Evolutionary conservation across 371 early-diverging fungal genomes (phyloP).

Genomic region (Mortierella sp.): DNA sequence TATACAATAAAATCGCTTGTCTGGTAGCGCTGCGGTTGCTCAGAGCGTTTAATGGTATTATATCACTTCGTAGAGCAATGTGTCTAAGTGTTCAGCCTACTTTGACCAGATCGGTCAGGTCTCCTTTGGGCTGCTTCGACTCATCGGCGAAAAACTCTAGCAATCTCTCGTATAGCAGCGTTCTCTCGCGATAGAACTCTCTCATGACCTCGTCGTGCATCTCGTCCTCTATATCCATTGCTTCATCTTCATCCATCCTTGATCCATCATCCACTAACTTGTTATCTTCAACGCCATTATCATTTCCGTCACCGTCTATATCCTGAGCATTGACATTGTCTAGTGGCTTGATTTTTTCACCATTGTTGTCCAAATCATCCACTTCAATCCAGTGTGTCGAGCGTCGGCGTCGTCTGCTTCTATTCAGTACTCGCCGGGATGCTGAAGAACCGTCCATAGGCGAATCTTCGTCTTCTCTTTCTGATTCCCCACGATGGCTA

Average conservation of each 20-base stretch:
- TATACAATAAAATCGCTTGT: too few species aligned
- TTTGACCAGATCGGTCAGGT: slow-evolving; percentile 78
- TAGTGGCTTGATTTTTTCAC: slow-evolving; percentile 11
- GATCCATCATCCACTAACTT: slow-evolving; percentile 1
- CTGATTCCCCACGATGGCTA: slow-evolving; percentile 7
- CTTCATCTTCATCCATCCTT: slow-evolving; percentile 23
- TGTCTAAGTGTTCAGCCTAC: slow-evolving; percentile 40
- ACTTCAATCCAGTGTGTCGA: not conserved
- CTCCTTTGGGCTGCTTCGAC: slow-evolving; percentile 85
- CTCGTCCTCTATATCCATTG: slow-evolving; percentile 12
- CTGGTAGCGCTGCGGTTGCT: too few species aligned
- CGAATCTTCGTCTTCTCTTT: slow-evolving; percentile 17
- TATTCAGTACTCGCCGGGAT: not conserved
- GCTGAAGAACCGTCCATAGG: slow-evolving; percentile 16
- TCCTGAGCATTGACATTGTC: not conserved
- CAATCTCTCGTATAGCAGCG: slow-evolving; percentile 76
- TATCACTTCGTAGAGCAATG: too few species aligned
- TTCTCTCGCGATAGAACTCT: slow-evolving; percentile 63
- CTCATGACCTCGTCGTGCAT: slow-evolving; percentile 21
- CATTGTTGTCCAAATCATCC: slow-evolving; percentile 35
- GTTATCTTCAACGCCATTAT: not conserved
- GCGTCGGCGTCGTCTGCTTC: not conserved
- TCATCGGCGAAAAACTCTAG: slow-evolving; percentile 81
- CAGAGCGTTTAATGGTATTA: too few species aligned
- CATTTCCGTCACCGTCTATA: not conserved